Evolutionary conservation across 257 asterid species (phyloP), one percentile per base, ranked within the genome.

Genomic region (Catharanthus roseus): DNA sequence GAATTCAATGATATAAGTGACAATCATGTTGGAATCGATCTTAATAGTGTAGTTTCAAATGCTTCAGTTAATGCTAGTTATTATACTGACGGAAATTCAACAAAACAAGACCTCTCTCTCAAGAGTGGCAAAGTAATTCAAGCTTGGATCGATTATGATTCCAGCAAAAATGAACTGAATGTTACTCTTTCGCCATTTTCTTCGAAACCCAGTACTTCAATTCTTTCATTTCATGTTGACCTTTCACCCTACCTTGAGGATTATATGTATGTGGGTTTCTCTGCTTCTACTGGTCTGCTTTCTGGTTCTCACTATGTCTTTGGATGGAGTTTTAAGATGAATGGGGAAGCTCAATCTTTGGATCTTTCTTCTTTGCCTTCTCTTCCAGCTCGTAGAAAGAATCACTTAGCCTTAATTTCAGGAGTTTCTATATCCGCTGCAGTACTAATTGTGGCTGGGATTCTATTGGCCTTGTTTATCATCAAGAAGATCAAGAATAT

Each of bases 241-340:
- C 86, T 91, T 24, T 77, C 96, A 9, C 85, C 84, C 0, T 18
- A 82, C 69, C 70, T 89, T 8, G 19, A 72, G 82, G 91, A 89
- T 31, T 66, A 76, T 29, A 87, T 87, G 95, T 91, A 82, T 67
- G 95, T 89, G 64, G 97, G 97, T 6, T 89, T 91, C 75, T 91
- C 97, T 74, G 97, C 96, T 77, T 87, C 97, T 39, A 89, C 95
- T 28, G 95, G 92, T 38, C 19, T 72, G 72, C 90, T 87, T 38
- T 89, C 96, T 29, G 83, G 95, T 34, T 82, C 89, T 28, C 97
- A 91, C 67, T 89, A 82, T 79, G 65, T 91, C 0, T 78, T 69
- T 67, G 96, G 97, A 42, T 91, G 97, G 97, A 91, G 92, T 79
- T 91, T 91, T 77, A 78, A 73, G 76, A 65, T 79, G 63, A 85